Base-by-base conservation (phyloP, 257 asterid species). In the Rauvolfia tetraphylla region DNA sequence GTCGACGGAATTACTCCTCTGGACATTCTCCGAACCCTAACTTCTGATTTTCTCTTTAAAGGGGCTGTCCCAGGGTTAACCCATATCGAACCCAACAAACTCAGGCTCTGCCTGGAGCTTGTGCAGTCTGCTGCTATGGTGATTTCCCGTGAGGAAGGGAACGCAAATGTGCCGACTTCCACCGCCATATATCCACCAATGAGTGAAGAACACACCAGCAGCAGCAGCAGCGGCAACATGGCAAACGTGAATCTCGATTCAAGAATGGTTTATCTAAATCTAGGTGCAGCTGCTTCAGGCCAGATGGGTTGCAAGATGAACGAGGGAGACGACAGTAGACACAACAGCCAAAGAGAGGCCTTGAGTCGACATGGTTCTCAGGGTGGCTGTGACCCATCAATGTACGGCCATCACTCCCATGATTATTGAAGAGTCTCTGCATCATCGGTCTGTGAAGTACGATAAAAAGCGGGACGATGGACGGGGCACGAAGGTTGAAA, bases 51-150 rank as follows among this genome's bases (percentile, higher is more conserved):
- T 42, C 73, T 94, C 0, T 94, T 94, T 78, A 94, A 94, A 48
- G 98, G 98, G 1, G 96, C 95, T 1, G 90, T 92, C 4, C 98
- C 97, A 0, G 98, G 98, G n/a, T 18, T 90, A 22, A 79, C 85
- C 0, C 96, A 88, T 66, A 81, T 94, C 3, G 98, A 94, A 80
- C 98, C 98, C 22, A 94, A 94, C 63, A 94, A 92, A 80, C 72
- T 94, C 0, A 51, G 98, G 88, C 97, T 94, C 14, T 94, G 98
- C 7, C 86, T 94, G 0, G 98, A 94, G 81, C 91, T 94, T 0
- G 98, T 94, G 11, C 98, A 94, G 42, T 92, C 97, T 0, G 97
- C 98, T 0, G 98, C 97, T 0, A 85, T 92, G 97, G 98, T 94
- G 48, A 94, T 94, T 1, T 94, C 97, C 0, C 71, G 98, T 20